phyloP scores from a whole-genome alignment of 768 basidiomycete species.

The Kwoniella dendrophila region DNA sequence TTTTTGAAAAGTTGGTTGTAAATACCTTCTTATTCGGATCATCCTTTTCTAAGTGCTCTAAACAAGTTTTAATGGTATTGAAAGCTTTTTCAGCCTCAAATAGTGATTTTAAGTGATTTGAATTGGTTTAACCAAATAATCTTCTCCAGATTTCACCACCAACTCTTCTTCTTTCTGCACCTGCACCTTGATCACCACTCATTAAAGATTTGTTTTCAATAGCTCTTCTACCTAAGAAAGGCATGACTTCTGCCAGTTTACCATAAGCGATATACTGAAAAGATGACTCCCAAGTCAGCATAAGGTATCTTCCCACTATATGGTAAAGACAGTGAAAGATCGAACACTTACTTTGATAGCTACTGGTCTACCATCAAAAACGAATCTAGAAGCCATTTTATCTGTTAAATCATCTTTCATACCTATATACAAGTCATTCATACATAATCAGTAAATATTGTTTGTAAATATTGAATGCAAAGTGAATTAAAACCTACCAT shows the following conservation, averaged over 20 bases:
- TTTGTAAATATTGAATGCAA: background rate
- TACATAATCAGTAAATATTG: background rate
- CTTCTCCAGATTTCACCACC: constrained; percentile 62
- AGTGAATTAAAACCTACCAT: constrained; percentile 62
- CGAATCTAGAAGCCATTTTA: constrained; percentile 65
- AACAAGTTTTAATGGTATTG: too few species aligned
- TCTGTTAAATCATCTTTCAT: constrained; percentile 84
- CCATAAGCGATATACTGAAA: constrained; percentile 47
- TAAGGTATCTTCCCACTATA: background rate
- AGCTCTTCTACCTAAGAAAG: constrained; percentile 82
- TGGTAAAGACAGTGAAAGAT: background rate
- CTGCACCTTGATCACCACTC: constrained; percentile 67
- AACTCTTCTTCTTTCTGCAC: constrained; percentile 65
- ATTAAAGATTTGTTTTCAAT: constrained; percentile 92
- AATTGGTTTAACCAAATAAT: constrained; percentile 23
- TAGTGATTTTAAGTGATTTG: background rate
- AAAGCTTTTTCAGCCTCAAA: background rate
- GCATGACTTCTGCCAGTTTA: constrained; percentile 64
- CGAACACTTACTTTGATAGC: constrained; percentile 66
- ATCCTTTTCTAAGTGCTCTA: too few species aligned
- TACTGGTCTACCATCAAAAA: constrained; percentile 63
- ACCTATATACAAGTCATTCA: constrained; percentile 58
- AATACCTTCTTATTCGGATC: too few species aligned
- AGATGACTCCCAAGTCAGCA: background rate
- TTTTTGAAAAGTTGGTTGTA: too few species aligned